Evolutionary conservation across 1,284 basidiomycete genomes (phyloP), one percentile per base, ranked within the genome.

Genomic region (Pterulicium gracile): DNA sequence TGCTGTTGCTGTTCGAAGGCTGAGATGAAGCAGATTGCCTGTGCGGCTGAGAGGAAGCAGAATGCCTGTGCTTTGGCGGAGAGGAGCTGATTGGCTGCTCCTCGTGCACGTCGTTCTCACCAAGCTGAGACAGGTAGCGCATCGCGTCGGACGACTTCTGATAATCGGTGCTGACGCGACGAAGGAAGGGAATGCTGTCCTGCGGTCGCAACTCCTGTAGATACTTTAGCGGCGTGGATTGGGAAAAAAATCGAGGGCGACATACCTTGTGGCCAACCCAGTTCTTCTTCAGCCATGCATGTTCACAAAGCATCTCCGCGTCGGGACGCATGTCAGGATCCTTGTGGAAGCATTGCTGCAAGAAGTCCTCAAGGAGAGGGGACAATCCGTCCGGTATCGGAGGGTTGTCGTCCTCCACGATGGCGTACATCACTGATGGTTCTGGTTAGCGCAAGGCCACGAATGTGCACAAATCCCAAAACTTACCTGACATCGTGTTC

Each of bases 171-270:
- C 88, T 94, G 59, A 95, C 85, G 2, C 93, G 81, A 15, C 89
- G 82, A 18, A 95, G 69, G 71, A 95, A 96, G 3, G 93, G 93
- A 27, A 97, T 88, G 55, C 88, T 93, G 57, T 97, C 94, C 60
- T 96, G 88, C 27, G 85, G 85, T 17, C 88, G 83, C 18, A 92
- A 64, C 50, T 86, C 81, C 85, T 89, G 53, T n/a, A n/a, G 4
- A 52, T 48, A 51, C 23, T 42, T 22, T 48, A 32, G 27, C 27
- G n/a, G 27, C 10, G 7, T 32, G n/a, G 27, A 32, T 32, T 27
- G 5, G 46, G 27, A 43, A 4, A 42, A 36, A 44, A 32, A 42
- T 34, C 24, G n/a, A 42, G 47, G 47, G 23, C n/a, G 17, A 44
- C 66, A 49, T 56, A 88, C 88, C 69, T 88, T 83, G 57, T 84